Evolutionary conservation across 2,329 filamentous ascomycete genomes (phyloP), one percentile per base, ranked within the genome.

Genomic region (Capronia epimyces): DNA sequence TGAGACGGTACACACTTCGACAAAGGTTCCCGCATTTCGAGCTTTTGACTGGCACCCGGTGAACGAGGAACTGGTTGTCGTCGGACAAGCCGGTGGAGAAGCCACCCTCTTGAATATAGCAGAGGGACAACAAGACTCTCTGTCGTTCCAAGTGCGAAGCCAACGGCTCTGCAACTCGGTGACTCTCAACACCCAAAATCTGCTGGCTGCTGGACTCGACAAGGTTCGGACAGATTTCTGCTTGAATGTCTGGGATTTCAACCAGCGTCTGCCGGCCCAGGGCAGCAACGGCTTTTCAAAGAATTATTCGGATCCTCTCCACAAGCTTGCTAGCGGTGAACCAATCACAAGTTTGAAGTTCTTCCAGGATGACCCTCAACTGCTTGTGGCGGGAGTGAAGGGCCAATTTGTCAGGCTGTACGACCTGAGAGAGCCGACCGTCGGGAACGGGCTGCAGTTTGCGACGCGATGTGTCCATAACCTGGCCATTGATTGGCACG

Each of bases 101-200:
- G 79, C 80, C 24, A 78, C 74, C 10, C 66, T 84, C 43, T 66
- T 83, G 49, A 75, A 75, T 45, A 69, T 84, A 45, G 73, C 78
- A 56, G 71, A 76, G 31, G 71, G 74, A 40, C 67, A 64, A 56
- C 76, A 69, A 60, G 66, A 65, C 40, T 67, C 69, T 5, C 63
- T 73, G 39, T 70, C 77, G 0, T 82, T 82, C 55, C 77, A 78
- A 20, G 76, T 82, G 54, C 75, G 79, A 57, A 79, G 80, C 54
- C 80, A 82, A 64, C 73, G 81, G 31, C 79, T 80, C 56, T 83
- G 80, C 65, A 84, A 84, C 64, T 80, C 81, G 1, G 78, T 84
- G 46, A 76, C 80, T 1, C 79, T 84, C 61, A 82, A 75, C 59
- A 68, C 71, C 29, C 68, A 72, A 56, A 77, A 78, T 24, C 70